Evolutionary conservation across 345 rosid species (phyloP).

Genomic region (Xanthoceras sorbifolium): DNA sequence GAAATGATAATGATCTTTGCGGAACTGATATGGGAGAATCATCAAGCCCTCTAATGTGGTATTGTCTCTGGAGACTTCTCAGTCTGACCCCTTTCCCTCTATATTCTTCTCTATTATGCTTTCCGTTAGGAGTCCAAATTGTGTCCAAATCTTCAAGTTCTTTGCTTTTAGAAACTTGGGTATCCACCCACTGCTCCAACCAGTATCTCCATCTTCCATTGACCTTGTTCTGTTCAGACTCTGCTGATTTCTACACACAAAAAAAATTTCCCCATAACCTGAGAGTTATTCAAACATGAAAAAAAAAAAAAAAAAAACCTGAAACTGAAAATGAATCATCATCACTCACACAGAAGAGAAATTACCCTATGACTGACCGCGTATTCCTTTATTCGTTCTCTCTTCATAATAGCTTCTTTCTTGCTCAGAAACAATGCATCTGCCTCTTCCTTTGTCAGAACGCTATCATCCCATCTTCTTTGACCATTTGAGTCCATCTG

Average conservation of each 20-base stretch:
- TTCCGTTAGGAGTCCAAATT: slow-evolving; percentile 38
- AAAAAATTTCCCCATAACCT: not conserved
- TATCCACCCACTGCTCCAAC: slow-evolving; percentile 89
- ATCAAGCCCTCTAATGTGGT: slow-evolving; percentile 30
- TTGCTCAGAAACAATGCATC: slow-evolving; percentile 60
- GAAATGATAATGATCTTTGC: slow-evolving; percentile 44
- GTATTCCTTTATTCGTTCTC: slow-evolving; percentile 72
- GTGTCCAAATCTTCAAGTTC: slow-evolving; percentile 83
- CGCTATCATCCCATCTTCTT: slow-evolving; percentile 86
- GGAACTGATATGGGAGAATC: slow-evolving; percentile 39
- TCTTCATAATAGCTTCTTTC: slow-evolving; percentile 67
- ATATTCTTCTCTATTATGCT: slow-evolving; percentile 39
- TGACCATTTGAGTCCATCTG: slow-evolving; percentile 70
- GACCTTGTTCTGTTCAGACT: slow-evolving; percentile 58
- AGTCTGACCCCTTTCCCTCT: slow-evolving; percentile 41
- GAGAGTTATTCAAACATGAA: slow-evolving; percentile 12
- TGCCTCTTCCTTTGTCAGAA: slow-evolving; percentile 75
- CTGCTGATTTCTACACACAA: slow-evolving; percentile 77
- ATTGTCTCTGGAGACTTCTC: slow-evolving; percentile 39
- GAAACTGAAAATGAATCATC: not conserved
- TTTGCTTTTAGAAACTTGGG: slow-evolving; percentile 67
- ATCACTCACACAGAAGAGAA: not conserved
- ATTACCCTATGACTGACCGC: slow-evolving; percentile 66
- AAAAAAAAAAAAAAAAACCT: not conserved
- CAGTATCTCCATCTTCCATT: slow-evolving; percentile 82